A percentile compares a stretch with the other conserved stretches of the same genome.
Conservation (phyloP, 2,329 filamentous ascomycete species). For the Hirsutella thompsonii region DNA sequence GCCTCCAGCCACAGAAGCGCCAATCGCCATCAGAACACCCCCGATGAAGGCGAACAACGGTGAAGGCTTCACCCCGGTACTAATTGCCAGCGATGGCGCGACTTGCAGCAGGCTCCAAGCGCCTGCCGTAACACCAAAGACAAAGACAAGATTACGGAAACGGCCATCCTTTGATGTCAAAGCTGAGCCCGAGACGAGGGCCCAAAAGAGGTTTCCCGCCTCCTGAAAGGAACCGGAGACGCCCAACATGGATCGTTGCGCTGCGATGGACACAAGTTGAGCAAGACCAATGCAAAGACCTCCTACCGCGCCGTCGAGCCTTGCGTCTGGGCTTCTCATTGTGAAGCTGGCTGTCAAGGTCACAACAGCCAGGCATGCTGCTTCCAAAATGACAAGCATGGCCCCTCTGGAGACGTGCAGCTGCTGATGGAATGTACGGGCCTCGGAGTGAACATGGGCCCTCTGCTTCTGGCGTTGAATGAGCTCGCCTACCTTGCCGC, state of each 20-base stretch:
- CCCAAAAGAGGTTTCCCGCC: slow-evolving; percentile 39
- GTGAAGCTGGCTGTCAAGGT: slow-evolving; percentile 20
- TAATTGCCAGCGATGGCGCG: slow-evolving; percentile 16
- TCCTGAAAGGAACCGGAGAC: slow-evolving; percentile 51
- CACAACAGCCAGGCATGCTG: slow-evolving; percentile 26
- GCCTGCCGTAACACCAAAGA: slow-evolving; percentile 34
- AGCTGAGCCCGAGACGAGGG: slow-evolving; percentile 18
- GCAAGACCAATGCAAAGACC: slow-evolving; percentile 45
- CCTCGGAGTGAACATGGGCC: slow-evolving; percentile 12
- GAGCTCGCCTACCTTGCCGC: slow-evolving; percentile 25
- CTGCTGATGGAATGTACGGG: slow-evolving; percentile 23
- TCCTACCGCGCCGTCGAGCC: slow-evolving; percentile 34
- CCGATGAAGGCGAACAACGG: slow-evolving; percentile 32
- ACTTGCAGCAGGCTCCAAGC: slow-evolving; percentile 24
- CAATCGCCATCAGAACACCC: slow-evolving; percentile 44
- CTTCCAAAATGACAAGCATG: slow-evolving; percentile 29
- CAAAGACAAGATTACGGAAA: slow-evolving; percentile 36
- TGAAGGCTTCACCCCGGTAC: slow-evolving; percentile 16
- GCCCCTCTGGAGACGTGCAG: slow-evolving; percentile 24
- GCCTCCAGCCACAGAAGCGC: slow-evolving; percentile 49
- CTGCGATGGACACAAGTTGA: slow-evolving; percentile 41
- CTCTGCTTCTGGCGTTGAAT: slow-evolving; percentile 16
- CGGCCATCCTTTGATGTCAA: slow-evolving; percentile 14
- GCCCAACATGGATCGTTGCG: slow-evolving; percentile 42
- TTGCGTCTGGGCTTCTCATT: slow-evolving; percentile 15